Evolutionary conservation across 2,329 filamentous ascomycete species (phyloP).

Genomic region (Gaeumannomyces tritici): DNA sequence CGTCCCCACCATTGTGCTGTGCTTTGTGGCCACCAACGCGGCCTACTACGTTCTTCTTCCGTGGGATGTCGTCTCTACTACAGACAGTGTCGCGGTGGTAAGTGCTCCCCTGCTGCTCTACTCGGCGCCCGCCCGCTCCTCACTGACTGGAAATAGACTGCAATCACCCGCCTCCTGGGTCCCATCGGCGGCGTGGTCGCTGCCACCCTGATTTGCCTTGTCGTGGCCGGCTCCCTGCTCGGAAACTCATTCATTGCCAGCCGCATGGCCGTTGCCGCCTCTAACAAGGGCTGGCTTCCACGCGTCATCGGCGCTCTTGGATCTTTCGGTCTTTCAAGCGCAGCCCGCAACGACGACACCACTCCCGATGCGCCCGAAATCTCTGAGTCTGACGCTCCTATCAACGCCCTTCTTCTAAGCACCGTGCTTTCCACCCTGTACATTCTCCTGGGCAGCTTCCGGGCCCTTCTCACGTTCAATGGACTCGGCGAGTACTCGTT

Average conservation of each 20-base stretch:
- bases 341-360: slow-evolving; percentile 20
- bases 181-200: slow-evolving; percentile 40
- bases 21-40: slow-evolving; percentile 50
- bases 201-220: slow-evolving; percentile 47
- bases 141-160: slow-evolving; percentile 30
- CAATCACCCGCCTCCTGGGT: slow-evolving; percentile 44
- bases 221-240: slow-evolving; percentile 51
- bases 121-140: not conserved
- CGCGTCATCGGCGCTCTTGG: slow-evolving; percentile 31
- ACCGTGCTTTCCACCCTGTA: slow-evolving; percentile 42
- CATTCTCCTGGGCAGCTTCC: slow-evolving; percentile 51
- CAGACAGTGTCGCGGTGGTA: slow-evolving; percentile 54
- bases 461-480: slow-evolving; percentile 48
- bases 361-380: not conserved
- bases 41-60: slow-evolving; percentile 55
- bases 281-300: slow-evolving; percentile 42
- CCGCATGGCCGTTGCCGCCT: slow-evolving; percentile 50
- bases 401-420: slow-evolving; percentile 43
- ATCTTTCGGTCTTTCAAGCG: slow-evolving; percentile 10
- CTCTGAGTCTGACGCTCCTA: slow-evolving; percentile 36
- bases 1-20: slow-evolving; percentile 47
- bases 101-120: slow-evolving; percentile 14
- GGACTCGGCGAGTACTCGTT: slow-evolving; percentile 52
- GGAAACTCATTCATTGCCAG: slow-evolving; percentile 54
- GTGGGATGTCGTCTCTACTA: slow-evolving; percentile 46